phyloP scores from a whole-genome alignment of 768 basidiomycete species.

The Leccinum variicolor region DNA sequence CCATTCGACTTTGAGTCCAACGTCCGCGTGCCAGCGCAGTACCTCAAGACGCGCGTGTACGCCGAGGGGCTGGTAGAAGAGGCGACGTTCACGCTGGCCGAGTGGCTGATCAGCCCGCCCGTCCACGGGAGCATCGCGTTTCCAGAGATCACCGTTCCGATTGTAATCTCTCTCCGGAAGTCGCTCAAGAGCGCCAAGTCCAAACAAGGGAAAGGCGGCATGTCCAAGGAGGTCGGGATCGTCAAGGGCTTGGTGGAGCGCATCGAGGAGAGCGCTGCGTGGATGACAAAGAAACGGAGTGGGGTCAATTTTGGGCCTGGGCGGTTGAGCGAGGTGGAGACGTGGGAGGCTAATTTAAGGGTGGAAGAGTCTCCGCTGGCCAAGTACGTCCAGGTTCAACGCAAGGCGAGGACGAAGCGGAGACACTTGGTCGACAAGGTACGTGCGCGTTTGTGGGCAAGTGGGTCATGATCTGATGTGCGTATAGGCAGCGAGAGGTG shows the following conservation, averaged over 20 bases:
- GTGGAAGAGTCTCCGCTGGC: conserved; percentile 54
- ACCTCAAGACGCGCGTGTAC: conserved; percentile 85
- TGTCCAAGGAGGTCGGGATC: conserved; percentile 53
- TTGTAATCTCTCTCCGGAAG: conserved; percentile 68
- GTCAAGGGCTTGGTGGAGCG: conserved; percentile 84
- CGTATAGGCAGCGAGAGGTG: conserved; percentile 25
- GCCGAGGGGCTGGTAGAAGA: conserved; percentile 83
- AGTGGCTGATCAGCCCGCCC: conserved; percentile 68
- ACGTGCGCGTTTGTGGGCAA: conserved; percentile 3
- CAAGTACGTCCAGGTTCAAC: conserved; percentile 77
- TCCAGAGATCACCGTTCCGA: conserved; percentile 86
- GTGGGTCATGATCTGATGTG: neutral
- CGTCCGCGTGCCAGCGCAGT: conserved; percentile 85
- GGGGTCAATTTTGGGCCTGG: conserved; percentile 74
- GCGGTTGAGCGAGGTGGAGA: conserved; percentile 60
- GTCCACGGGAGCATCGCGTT: conserved; percentile 89
- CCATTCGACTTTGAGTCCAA: conserved; percentile 87
- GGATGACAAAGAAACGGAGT: conserved; percentile 71
- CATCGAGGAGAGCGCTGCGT: conserved; percentile 77
- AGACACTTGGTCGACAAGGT: conserved; percentile 75
- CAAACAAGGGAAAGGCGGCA: conserved; percentile 27
- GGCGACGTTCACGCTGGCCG: conserved; percentile 69
- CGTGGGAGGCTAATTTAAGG: conserved; percentile 65
- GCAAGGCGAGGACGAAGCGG: conserved; percentile 75
- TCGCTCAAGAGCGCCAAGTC: conserved; percentile 62